Conservation (phyloP, 495 filamentous ascomycete genomes). For the Chlorociboria aeruginascens region DNA sequence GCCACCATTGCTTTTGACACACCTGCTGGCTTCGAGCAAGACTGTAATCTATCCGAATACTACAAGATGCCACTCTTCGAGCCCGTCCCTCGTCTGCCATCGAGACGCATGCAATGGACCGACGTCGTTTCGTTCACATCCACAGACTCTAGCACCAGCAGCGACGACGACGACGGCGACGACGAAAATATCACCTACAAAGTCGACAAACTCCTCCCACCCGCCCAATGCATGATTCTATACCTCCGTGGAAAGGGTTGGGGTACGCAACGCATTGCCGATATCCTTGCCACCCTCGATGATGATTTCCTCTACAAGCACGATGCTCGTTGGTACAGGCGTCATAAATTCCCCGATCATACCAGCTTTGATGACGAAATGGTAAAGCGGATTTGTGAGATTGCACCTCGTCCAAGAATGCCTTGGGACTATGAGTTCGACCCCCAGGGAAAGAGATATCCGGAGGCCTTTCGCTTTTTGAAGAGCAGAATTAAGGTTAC, state of each 20-base stretch:
- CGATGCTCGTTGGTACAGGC: not conserved
- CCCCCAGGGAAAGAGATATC: not conserved
- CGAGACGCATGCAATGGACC: no score
- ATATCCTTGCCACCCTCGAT: not conserved
- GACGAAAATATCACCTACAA: not conserved
- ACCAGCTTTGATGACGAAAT: not conserved
- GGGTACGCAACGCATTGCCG: not conserved
- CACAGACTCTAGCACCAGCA: not conserved
- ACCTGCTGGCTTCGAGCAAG: not conserved
- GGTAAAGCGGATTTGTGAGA: not conserved
- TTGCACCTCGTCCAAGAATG: no score
- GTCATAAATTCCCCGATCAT: not conserved
- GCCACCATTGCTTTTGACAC: no score
- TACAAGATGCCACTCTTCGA: conserved; percentile 5
- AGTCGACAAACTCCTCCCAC: not conserved
- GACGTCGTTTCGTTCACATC: no score
- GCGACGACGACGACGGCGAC: not conserved
- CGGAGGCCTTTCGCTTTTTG: not conserved
- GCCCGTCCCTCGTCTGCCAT: not conserved
- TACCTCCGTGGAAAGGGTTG: not conserved
- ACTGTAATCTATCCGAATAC: not conserved
- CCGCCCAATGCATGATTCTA: not conserved
- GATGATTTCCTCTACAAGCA: not conserved
- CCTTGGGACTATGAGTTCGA: no score
- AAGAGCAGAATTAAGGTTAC: not conserved